Evolutionary conservation across 2,329 filamentous ascomycete species (phyloP).

Genomic region (Teratosphaeria pseudoeucalypti): DNA sequence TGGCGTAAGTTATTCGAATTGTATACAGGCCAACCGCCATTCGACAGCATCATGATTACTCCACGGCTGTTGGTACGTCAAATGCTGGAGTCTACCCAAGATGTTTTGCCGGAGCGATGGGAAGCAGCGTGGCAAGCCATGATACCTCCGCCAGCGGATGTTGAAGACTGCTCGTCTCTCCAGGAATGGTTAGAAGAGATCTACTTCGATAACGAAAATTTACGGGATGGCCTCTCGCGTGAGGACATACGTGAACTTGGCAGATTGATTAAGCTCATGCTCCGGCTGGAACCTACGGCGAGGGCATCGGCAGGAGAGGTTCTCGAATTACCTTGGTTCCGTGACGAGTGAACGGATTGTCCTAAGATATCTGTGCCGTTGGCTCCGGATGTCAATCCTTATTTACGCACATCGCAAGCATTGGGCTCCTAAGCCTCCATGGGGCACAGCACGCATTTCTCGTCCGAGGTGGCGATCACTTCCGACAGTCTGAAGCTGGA

Average conservation of each 20-base stretch:
- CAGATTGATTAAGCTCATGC: not conserved
- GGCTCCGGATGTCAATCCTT: too few species aligned
- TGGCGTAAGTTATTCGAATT: not conserved
- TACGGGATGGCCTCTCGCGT: not conserved
- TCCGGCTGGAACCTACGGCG: not conserved
- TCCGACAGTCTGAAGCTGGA: too few species aligned
- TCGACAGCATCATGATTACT: not conserved
- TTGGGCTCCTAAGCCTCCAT: too few species aligned
- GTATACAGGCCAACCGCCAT: not conserved
- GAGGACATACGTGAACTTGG: not conserved
- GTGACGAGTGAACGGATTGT: not conserved
- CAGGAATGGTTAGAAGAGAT: not conserved
- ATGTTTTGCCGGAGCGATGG: not conserved
- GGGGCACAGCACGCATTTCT: too few species aligned
- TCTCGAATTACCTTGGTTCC: not conserved
- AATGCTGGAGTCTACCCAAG: not conserved
- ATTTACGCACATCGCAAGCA: too few species aligned
- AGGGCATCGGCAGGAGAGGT: not conserved
- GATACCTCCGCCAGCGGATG: not conserved
- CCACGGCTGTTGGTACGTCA: not conserved
- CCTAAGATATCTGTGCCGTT: too few species aligned
- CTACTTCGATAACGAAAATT: not conserved
- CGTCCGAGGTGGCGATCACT: too few species aligned
- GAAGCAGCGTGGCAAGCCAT: not conserved
- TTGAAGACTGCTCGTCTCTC: not conserved